Base-by-base conservation (phyloP, 805 yeast species). In the Kodamaea fukazawae region DNA sequence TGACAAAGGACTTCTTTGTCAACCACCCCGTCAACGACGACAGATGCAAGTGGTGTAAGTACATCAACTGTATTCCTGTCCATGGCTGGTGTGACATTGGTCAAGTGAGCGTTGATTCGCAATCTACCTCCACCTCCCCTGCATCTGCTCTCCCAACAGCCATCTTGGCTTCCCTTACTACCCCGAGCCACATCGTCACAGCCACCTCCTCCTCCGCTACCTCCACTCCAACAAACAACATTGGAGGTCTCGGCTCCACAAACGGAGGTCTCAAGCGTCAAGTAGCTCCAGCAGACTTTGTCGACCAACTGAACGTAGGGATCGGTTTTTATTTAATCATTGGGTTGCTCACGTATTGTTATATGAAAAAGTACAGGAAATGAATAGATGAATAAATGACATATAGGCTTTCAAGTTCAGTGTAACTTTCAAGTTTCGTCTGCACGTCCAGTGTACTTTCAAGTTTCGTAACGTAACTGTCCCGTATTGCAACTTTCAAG, bases 21-120 rank as follows among this genome's bases (percentile, higher is more conserved):
- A 51, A 51, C 16, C 44, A 32, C 44, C 51, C n/a, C 61, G 27
- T 14, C 15, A 25, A 30, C 27, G 42, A 37, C 9, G 30, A 67
- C 29, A 58, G 67, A 41, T 83, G 90, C 56, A 55, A 65, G 11
- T 83, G 90, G 90, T 83, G 90, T 63, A 81, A 80, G 53, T 83
- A 83, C 52, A 65, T 83, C 49, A 79, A 78, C 48, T 83, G 90
- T 51, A 53, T 83, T 10, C 88, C 88, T 0, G 83, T 83, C 3
- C 70, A 78, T 44, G 81, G 77, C 20, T 83, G 88, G 88, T 83
- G 88, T 54, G 79, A 73, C 34, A 50, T 56, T 20, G 81, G 81
- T 3, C 51, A 62, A 34, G 60, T 67, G 10, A 43, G 61, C 4
- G 56, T 67, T 11, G 46, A 44, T 17, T 42, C 54, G 3, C 22